Evolutionary conservation across 345 rosid genomes (phyloP).

Genomic region (Sapria himalayana): DNA sequence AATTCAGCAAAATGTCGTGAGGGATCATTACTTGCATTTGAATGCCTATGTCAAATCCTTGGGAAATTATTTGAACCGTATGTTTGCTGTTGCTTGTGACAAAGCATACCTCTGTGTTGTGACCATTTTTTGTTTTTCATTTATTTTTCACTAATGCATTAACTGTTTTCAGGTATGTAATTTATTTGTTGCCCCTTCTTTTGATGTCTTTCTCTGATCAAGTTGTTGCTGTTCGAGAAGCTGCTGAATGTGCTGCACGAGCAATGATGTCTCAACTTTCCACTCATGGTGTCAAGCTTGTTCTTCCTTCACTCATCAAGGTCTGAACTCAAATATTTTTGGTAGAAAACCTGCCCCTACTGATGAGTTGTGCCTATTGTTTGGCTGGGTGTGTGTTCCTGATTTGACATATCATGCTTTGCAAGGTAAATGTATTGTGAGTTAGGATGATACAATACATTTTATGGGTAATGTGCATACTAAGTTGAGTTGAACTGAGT

Average conservation of each 20-base stretch:
- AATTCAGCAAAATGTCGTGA: constrained; percentile 82
- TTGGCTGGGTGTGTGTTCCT: too few species aligned
- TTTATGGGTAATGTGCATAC: too few species aligned
- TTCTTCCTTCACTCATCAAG: constrained; percentile 86
- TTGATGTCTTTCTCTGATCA: constrained; percentile 94
- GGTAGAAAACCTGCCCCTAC: too few species aligned
- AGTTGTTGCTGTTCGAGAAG: constrained; percentile 95
- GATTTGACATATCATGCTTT: too few species aligned
- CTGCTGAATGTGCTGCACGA: constrained; percentile 96
- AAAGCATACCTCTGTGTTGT: not conserved
- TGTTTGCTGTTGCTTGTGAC: constrained; percentile 7
- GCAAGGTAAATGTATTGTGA: too few species aligned
- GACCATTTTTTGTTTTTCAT: not conserved
- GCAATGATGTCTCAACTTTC: constrained; percentile 97
- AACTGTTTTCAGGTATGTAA: constrained; percentile 45
- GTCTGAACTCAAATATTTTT: constrained; percentile 11
- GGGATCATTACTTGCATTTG: constrained; percentile 86
- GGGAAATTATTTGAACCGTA: constrained; percentile 97
- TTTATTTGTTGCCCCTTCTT: constrained; percentile 79
- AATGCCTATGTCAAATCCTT: constrained; percentile 85
- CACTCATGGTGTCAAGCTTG: constrained; percentile 84
- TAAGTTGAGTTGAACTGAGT: too few species aligned
- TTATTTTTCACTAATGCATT: not conserved
- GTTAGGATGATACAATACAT: too few species aligned
- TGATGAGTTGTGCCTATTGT: too few species aligned